These are phyloP conservation scores for Paramecium tetraurelia DNA, from an alignment of 73 alveolate genomes.

Conservation along the genomic window DNA sequence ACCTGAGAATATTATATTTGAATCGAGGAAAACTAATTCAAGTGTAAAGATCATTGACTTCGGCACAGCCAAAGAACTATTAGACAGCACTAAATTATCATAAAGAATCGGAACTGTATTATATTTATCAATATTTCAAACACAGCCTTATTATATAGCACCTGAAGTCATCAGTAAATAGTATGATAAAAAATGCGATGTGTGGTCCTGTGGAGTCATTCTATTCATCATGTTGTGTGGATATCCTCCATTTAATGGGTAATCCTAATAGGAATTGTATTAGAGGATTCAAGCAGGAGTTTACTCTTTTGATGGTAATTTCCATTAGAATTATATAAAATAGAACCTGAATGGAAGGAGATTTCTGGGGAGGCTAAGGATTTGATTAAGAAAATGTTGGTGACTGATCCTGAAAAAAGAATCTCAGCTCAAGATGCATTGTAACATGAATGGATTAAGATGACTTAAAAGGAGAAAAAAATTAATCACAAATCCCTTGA, in stretches of 20 bases:
- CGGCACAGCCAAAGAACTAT: conserved; percentile 51
- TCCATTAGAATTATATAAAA: not conserved
- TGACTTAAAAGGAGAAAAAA: conserved; percentile 37
- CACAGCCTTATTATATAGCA: conserved; percentile 61
- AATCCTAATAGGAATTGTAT: conserved; percentile 69
- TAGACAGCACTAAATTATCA: not conserved
- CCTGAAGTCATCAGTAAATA: conserved; percentile 77
- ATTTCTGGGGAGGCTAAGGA: conserved; percentile 70
- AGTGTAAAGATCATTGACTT: conserved; percentile 51
- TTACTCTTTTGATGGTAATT: conserved; percentile 54
- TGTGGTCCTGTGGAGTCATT: conserved; percentile 83
- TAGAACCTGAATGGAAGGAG: conserved; percentile 60
- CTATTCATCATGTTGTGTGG: conserved; percentile 79
- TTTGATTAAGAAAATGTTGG: conserved; percentile 68
- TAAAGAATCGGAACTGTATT: conserved; percentile 42
- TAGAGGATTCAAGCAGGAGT: conserved; percentile 58
- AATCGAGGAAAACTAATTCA: not conserved
- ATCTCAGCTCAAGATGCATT: conserved; percentile 72
- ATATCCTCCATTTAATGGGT: conserved; percentile 76
- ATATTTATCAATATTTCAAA: not conserved
- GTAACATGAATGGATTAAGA: conserved; percentile 62
- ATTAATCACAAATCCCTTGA: not conserved
- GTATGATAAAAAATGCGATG: conserved; percentile 83
- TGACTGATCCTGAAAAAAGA: conserved; percentile 69
- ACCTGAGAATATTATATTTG: conserved; percentile 58